phyloP scores from a whole-genome alignment of 495 filamentous ascomycete species.

The Penicillium parvum region DNA sequence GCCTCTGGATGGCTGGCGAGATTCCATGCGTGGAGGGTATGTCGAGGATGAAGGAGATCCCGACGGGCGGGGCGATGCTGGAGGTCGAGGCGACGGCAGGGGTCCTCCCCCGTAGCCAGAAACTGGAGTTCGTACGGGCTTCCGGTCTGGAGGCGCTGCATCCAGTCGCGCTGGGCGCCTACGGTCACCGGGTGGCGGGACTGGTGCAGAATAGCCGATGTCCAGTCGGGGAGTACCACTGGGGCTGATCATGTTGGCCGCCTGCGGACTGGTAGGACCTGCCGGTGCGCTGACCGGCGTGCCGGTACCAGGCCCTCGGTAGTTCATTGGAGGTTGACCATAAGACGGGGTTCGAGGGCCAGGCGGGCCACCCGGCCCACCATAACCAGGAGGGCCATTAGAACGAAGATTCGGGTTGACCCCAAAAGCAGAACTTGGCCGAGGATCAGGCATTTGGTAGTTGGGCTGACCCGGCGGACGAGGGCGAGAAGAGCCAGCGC shows the following conservation, averaged over 20 bases:
- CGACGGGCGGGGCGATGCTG: slow-evolving; percentile 28
- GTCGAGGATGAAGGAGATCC: slow-evolving; percentile 28
- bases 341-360: slow-evolving; percentile 8
- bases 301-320: slow-evolving; percentile 36
- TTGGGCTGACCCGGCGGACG: slow-evolving; percentile 65
- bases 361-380: slow-evolving; percentile 25
- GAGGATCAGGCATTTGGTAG: slow-evolving; percentile 39
- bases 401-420: slow-evolving; percentile 53
- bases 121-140: slow-evolving; percentile 32
- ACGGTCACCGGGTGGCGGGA: slow-evolving; percentile 39
- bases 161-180: slow-evolving; percentile 34
- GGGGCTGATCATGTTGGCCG: slow-evolving; percentile 20
- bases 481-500: slow-evolving; percentile 37
- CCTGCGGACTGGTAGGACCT: slow-evolving; percentile 29
- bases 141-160: slow-evolving; percentile 30
- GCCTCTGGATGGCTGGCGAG: slow-evolving; percentile 28
- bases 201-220: slow-evolving; percentile 52
- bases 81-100: slow-evolving; percentile 23
- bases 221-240: slow-evolving; percentile 41
- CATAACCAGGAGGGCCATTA: slow-evolving; percentile 30
- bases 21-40: slow-evolving; percentile 34
- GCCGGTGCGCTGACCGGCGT: slow-evolving; percentile 27
- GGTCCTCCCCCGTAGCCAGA: slow-evolving; percentile 14
- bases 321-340: slow-evolving; percentile 29
- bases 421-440: slow-evolving; percentile 64